phyloP scores from a whole-genome alignment of 208 protist genomes.

The Trypanosoma mega region DNA sequence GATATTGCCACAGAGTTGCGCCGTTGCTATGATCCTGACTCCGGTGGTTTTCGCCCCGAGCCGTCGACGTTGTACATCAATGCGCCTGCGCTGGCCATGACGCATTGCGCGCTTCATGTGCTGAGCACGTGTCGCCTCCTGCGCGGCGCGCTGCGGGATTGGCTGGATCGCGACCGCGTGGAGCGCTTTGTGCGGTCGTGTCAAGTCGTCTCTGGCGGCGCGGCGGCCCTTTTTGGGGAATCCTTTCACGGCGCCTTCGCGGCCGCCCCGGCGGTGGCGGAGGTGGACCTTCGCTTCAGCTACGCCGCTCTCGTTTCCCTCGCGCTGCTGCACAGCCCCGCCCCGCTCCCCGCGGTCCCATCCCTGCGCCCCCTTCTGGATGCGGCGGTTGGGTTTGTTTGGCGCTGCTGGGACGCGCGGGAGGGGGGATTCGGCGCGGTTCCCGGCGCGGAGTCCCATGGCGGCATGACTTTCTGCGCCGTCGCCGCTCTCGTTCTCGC shows the following conservation, averaged over 20 bases:
- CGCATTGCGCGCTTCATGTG: constrained; percentile 29
- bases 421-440: constrained; percentile 62
- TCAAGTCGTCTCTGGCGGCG: constrained; percentile 1
- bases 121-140: constrained; percentile 19
- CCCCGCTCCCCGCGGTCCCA: background rate
- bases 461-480: constrained; percentile 87
- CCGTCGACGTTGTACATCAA: background rate
- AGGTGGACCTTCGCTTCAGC: constrained; percentile 26
- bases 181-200: constrained; percentile 19
- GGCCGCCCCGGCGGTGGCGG: constrained; percentile 7
- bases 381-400: constrained; percentile 22
- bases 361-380: background rate
- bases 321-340: constrained; percentile 15
- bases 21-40: constrained; percentile 16
- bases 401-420: constrained; percentile 39
- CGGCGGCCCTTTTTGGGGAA: background rate
- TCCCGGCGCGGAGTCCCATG: constrained; percentile 34
- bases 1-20: constrained; percentile 14
- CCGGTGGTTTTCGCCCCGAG: constrained; percentile 28
- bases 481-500: constrained; percentile 49
- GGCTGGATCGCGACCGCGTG: constrained; percentile 10
- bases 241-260: constrained; percentile 19
- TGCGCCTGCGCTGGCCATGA: constrained; percentile 23
- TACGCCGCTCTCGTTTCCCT: constrained; percentile 26
- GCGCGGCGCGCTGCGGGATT: background rate